These are phyloP conservation scores for Botrytis galanthina DNA, from an alignment of 2,329 filamentous ascomycete genomes.

Conservation along the genomic window DNA sequence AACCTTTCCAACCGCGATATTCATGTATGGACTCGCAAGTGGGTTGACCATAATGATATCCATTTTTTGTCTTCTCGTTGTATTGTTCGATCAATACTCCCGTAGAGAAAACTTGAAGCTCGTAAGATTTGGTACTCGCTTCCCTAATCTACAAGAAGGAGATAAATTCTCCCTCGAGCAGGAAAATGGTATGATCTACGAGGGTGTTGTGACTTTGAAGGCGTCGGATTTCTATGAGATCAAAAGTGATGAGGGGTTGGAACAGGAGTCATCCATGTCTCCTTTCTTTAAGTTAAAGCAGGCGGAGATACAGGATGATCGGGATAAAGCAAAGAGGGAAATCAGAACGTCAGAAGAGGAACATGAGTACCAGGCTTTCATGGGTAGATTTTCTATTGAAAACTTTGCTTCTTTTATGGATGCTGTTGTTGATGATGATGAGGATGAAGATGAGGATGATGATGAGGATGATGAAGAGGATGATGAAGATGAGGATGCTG, in stretches of 20 bases:
- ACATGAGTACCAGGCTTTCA: neutral
- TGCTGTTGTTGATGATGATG: too few species aligned
- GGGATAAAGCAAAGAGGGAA: neutral
- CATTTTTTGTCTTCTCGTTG: neutral
- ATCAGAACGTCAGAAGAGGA: neutral
- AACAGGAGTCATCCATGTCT: fast-evolving
- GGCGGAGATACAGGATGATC: neutral
- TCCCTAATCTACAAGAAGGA: neutral
- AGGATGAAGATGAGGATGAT: too few species aligned
- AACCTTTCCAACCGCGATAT: too few species aligned
- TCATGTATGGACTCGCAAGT: neutral
- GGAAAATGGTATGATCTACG: neutral
- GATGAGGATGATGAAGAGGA: too few species aligned
- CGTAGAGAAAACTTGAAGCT: fast-evolving
- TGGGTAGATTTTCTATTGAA: neutral
- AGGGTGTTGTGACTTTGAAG: neutral
- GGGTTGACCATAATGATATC: neutral
- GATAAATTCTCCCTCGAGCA: too few species aligned
- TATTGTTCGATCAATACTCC: fast-evolving
- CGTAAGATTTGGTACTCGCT: neutral
- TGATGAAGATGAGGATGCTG: too few species aligned
- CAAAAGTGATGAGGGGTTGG: neutral
- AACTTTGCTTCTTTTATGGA: neutral
- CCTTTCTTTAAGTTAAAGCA: neutral
- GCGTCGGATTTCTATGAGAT: neutral